These are phyloP conservation scores for Brasilioporus rufonigricans DNA, from an alignment of 768 basidiomycete species.

Conservation along the genomic window DNA sequence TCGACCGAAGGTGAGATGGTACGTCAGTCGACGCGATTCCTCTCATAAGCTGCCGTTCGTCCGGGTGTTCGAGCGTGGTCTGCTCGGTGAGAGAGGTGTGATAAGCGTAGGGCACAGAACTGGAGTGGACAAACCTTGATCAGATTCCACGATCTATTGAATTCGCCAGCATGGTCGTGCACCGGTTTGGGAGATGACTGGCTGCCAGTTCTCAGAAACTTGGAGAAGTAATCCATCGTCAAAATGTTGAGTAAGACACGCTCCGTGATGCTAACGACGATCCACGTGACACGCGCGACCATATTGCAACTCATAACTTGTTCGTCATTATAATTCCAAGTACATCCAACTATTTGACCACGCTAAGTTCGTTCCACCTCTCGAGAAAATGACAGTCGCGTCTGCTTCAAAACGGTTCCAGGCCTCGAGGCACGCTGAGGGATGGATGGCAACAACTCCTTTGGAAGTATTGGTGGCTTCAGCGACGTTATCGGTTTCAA, in stretches of 20 bases:
- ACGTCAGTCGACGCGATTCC: slow-evolving; percentile 84
- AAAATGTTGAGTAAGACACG: not conserved
- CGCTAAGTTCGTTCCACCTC: not conserved
- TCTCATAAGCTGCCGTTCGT: slow-evolving; percentile 81
- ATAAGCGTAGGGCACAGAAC: not conserved
- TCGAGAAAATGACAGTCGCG: slow-evolving; percentile 18
- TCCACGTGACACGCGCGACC: slow-evolving; percentile 14
- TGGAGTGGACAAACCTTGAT: slow-evolving; percentile 53
- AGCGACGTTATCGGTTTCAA: slow-evolving; percentile 32
- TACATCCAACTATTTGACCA: not conserved
- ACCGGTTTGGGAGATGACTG: slow-evolving; percentile 47
- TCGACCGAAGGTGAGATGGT: slow-evolving; percentile 67
- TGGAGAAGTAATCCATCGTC: slow-evolving; percentile 83
- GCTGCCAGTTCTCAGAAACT: slow-evolving; percentile 53
- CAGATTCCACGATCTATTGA: slow-evolving; percentile 70
- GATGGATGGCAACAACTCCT: slow-evolving; percentile 16
- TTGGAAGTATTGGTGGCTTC: slow-evolving; percentile 29
- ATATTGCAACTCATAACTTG: not conserved
- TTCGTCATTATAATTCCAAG: too few species aligned
- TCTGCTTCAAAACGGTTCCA: slow-evolving; percentile 16
- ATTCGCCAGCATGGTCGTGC: slow-evolving; percentile 70
- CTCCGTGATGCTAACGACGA: not conserved
- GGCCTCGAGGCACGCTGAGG: slow-evolving; percentile 6
- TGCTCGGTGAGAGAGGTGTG: slow-evolving; percentile 31
- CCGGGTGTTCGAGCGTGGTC: slow-evolving; percentile 83